Conservation (phyloP, 2,329 filamentous ascomycete genomes). For the Paraconiothyrium sp. region DNA sequence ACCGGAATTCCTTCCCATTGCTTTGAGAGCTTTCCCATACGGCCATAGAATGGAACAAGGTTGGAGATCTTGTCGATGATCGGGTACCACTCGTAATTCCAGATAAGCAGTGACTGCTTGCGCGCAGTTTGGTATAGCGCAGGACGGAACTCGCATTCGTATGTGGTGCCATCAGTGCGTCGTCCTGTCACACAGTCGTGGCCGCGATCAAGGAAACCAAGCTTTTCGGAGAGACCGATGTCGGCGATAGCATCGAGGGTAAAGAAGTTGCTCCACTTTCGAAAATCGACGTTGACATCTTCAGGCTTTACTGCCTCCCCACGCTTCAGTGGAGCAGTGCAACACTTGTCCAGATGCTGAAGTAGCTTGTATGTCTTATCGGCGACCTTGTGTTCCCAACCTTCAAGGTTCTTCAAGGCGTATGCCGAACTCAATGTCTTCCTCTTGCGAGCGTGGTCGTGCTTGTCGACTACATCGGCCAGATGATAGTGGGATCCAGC, state of each 20-base stretch:
- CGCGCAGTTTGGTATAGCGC: constrained; percentile 61
- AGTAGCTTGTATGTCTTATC: constrained; percentile 61
- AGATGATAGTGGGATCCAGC: constrained; percentile 62
- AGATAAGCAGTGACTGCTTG: constrained; percentile 62
- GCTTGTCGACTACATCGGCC: constrained; percentile 62
- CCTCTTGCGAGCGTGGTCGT: constrained; percentile 62
- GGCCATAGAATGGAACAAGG: constrained; percentile 57
- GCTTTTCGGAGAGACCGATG: constrained; percentile 62
- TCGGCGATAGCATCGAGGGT: constrained; percentile 66
- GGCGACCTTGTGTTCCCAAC: constrained; percentile 65
- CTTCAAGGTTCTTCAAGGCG: constrained; percentile 63
- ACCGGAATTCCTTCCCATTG: constrained; percentile 60
- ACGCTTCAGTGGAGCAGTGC: constrained; percentile 48
- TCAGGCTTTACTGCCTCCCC: constrained; percentile 36
- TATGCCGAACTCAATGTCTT: constrained; percentile 62
- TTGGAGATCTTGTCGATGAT: constrained; percentile 59
- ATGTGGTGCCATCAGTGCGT: constrained; percentile 57
- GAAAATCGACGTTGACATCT: constrained; percentile 61
- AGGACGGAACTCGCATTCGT: constrained; percentile 59
- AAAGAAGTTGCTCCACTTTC: constrained; percentile 65
- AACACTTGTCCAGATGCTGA: constrained; percentile 54
- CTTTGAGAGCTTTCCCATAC: constrained; percentile 52
- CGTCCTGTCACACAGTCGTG: constrained; percentile 57
- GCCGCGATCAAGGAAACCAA: constrained; percentile 63
- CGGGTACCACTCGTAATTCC: constrained; percentile 63